Evolutionary conservation across 441 rosid species (phyloP).

Genomic region (Adansonia madagascariensis): DNA sequence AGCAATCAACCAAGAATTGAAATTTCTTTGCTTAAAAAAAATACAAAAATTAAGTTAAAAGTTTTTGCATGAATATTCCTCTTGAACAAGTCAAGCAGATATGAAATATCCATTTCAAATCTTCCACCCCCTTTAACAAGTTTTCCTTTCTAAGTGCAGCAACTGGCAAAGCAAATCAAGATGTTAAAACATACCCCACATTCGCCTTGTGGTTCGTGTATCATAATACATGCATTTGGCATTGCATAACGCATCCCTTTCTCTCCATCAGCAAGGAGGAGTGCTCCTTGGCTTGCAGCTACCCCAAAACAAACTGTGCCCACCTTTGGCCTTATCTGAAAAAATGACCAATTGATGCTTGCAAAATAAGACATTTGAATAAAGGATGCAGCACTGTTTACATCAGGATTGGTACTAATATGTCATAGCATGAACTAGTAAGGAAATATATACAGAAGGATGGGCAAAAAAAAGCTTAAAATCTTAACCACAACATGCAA

Average conservation of each 20-base stretch:
- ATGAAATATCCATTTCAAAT: neutral
- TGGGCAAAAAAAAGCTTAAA: constrained; percentile 6
- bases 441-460: constrained; percentile 1
- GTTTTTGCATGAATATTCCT: neutral
- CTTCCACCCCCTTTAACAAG: neutral
- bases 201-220: constrained; percentile 88
- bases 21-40: neutral
- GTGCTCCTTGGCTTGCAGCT: constrained; percentile 94
- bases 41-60: neutral
- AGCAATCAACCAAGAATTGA: constrained; percentile 6
- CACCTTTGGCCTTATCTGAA: constrained; percentile 87
- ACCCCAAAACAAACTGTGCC: constrained; percentile 95
- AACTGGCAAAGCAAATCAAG: constrained; percentile 20
- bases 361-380: constrained; percentile 1
- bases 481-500: constrained; percentile 90
- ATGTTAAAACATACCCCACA: constrained; percentile 66
- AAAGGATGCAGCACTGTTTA: neutral
- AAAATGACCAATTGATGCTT: constrained; percentile 24
- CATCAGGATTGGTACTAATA: neutral
- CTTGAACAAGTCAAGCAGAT: neutral
- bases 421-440: neutral
- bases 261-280: constrained; percentile 90
- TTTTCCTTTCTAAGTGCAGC: neutral
- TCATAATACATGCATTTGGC: constrained; percentile 94
- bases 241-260: constrained; percentile 95